phyloP scores from a whole-genome alignment of 768 basidiomycete genomes.

The Macrolepiota fuliginosa region DNA sequence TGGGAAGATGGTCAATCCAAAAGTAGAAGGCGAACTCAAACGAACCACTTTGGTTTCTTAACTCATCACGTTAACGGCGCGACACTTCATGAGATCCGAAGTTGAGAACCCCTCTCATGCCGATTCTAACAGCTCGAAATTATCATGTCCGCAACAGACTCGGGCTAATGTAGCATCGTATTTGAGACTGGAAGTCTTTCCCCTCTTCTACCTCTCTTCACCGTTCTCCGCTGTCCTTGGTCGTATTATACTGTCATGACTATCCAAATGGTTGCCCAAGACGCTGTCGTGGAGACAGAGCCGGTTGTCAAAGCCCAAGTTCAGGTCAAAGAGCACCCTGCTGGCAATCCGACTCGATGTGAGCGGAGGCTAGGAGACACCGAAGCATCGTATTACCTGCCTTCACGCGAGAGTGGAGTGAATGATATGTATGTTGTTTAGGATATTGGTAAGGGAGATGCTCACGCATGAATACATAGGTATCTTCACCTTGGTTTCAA shows the following conservation, averaged over 20 bases:
- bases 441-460: background rate
- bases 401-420: slow-evolving; percentile 73
- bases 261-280: background rate
- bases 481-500: slow-evolving; percentile 74
- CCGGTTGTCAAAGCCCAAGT: background rate
- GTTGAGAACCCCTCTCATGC: background rate
- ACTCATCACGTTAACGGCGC: background rate
- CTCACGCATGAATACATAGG: slow-evolving; percentile 37
- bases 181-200: background rate
- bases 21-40: background rate
- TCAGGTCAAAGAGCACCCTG: background rate
- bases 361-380: slow-evolving; percentile 70
- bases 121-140: background rate
- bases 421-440: slow-evolving; percentile 73
- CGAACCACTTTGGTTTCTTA: background rate
- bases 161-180: background rate
- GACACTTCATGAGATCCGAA: background rate
- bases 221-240: background rate
- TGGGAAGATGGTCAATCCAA: background rate
- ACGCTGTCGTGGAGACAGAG: background rate
- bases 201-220: background rate
- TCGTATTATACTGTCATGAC: background rate
- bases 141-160: background rate
- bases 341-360: background rate
- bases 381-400: slow-evolving; percentile 78